Evolutionary conservation across 257 asterid genomes (phyloP).

Genomic region (Penstemon eatonii): DNA sequence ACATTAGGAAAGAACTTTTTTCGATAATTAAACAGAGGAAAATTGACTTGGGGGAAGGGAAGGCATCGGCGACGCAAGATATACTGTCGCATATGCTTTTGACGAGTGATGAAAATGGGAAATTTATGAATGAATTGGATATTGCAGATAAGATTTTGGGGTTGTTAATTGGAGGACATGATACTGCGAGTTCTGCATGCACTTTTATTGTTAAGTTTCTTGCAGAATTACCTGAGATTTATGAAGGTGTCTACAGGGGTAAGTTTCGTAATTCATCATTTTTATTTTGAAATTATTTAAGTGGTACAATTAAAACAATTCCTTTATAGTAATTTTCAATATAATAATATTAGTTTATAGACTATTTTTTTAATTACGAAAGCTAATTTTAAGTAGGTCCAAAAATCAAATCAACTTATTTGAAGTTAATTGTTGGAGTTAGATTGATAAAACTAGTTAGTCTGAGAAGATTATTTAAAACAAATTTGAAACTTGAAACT

Average conservation of each 20-base stretch:
- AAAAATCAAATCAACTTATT: no score
- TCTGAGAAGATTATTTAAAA: no score
- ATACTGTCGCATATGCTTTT: conserved; percentile 50
- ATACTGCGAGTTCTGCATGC: conserved; percentile 57
- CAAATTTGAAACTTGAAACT: no score
- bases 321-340: no score
- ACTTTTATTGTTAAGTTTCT: conserved; percentile 46
- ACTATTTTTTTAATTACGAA: no score
- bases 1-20: conserved; percentile 44
- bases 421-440: no score
- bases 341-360: no score
- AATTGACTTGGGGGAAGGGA: conserved; percentile 45
- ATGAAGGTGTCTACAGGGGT: conserved; percentile 46
- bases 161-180: conserved; percentile 54
- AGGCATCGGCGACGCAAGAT: conserved; percentile 44
- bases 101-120: conserved; percentile 44
- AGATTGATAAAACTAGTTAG: no score
- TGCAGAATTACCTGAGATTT: conserved; percentile 45
- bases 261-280: not conserved
- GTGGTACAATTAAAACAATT: no score
- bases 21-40: conserved; percentile 45
- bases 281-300: not conserved
- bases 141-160: conserved; percentile 53
- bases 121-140: conserved; percentile 41
- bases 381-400: no score